Evolutionary conservation across 73 alveolate genomes (phyloP).

Genomic region (Paramecium primaurelia): DNA sequence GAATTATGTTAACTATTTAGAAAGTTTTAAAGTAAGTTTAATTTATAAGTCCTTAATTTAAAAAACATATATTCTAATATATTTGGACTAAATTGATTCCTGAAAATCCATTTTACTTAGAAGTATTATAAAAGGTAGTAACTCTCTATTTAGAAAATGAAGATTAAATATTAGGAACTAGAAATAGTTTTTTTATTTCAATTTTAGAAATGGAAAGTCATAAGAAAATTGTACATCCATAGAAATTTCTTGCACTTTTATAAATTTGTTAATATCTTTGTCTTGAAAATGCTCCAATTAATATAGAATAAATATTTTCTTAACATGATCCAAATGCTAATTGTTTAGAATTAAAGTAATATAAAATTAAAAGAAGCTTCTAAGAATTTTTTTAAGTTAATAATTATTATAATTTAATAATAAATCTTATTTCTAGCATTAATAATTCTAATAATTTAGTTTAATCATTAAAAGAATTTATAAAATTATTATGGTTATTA

Average conservation of each 20-base stretch:
- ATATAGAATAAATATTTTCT: neutral
- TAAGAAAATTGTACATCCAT: neutral
- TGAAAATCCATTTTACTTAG: neutral
- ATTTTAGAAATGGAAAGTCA: neutral
- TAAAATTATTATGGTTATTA: conserved; percentile 9
- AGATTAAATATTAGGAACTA: neutral
- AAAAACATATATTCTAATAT: neutral
- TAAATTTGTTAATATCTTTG: conserved; percentile 23
- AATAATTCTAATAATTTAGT: neutral
- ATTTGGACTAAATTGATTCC: neutral
- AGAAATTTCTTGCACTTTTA: neutral
- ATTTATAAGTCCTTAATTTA: neutral
- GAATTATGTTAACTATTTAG: neutral
- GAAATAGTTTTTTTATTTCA: conserved; percentile 6
- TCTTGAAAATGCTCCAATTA: neutral
- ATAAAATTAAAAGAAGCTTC: conserved; percentile 5
- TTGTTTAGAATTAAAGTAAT: neutral
- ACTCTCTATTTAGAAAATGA: neutral
- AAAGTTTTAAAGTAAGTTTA: neutral
- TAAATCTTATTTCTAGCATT: neutral
- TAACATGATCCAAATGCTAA: neutral
- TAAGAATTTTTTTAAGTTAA: conserved; percentile 26
- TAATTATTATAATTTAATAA: neutral
- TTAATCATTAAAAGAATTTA: neutral
- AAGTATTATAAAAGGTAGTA: neutral